Base-by-base conservation (phyloP, 495 filamentous ascomycete genomes). In the Bacidia rubella region DNA sequence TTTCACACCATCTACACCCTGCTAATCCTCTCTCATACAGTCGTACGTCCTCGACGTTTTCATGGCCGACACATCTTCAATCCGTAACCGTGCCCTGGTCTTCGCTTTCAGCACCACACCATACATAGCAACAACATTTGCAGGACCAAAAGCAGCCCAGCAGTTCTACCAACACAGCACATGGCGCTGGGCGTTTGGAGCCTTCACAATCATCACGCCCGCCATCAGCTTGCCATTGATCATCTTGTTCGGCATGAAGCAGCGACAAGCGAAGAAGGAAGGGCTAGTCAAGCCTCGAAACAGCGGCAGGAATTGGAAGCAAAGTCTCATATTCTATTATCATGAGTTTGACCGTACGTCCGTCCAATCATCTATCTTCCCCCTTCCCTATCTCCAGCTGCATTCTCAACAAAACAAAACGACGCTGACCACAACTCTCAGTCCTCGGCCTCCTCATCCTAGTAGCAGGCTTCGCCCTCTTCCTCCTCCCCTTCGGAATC, bases 131-230 rank as follows among this genome's bases (percentile, higher is more conserved):
- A 83, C 80, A 22, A 64, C 66, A 1, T 73, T 68, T 62, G 21
- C 60, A 64, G 4, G 50, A 66, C 56, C 68, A 64, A 12, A 66
- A n/a, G 38, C 47, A 17, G 47, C 63, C 19, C 52, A 63, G 10
- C 55, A 60, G 9, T 77, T 77, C 46, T 72, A 76, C 54, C 65
- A 73, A 24, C 70, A 70, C 3, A 64, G 73, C 3, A 70, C 69
- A 23, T 86, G 74, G 71, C 71, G 79, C 32, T 86, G 81, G 83
- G 74, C 69, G 15, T 83, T 76, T 57, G 81, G 79, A 26, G 66
- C 70, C 20, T 83, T 82, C 58, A 65, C 74, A 25, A 79, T 83
- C 55, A 66, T 82, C 56, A 69, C 70, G 23, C 78, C 78, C 0
- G 56, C 74, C 49, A 67, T 80, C 51, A 77, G 74, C 54, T 41